Conservation (phyloP, 495 filamentous ascomycete species). For the Penicillium subrubescens region DNA sequence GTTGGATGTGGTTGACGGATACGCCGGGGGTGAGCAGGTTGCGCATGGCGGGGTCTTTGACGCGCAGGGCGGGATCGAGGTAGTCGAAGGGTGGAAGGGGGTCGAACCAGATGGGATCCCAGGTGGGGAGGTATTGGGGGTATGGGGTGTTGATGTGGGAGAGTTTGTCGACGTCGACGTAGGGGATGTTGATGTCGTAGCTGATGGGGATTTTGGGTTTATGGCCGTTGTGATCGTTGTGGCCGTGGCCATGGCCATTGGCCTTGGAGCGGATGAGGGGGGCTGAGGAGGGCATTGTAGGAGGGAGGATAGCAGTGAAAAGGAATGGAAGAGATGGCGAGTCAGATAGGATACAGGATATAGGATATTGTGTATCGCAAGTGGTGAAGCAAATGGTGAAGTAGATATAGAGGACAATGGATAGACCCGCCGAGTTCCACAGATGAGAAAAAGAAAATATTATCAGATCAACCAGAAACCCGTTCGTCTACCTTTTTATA, state of each 20-base stretch:
- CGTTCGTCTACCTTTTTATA: neutral
- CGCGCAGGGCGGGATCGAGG: conserved; percentile 57
- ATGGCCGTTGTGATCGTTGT: conserved; percentile 17
- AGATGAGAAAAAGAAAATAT: conserved; percentile 7
- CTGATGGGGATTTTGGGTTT: conserved; percentile 48
- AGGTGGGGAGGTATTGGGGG: conserved; percentile 62
- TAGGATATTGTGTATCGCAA: too few relatives aligned
- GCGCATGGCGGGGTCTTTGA: conserved; percentile 57
- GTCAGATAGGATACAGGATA: too few relatives aligned
- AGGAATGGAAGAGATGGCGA: neutral
- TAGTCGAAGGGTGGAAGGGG: conserved; percentile 61
- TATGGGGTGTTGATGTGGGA: conserved; percentile 52
- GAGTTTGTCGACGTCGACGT: conserved; percentile 46
- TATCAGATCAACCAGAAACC: conserved; percentile 1
- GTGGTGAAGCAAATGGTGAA: too few relatives aligned
- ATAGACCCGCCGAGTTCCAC: conserved; percentile 3
- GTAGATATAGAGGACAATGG: neutral
- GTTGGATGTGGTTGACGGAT: conserved; percentile 64
- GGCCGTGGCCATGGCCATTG: conserved; percentile 14
- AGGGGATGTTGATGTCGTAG: conserved; percentile 62
- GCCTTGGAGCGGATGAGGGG: conserved; percentile 36
- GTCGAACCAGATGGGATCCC: conserved; percentile 63
- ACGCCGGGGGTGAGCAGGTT: conserved; percentile 54
- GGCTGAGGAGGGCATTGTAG: conserved; percentile 42
- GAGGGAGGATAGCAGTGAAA: neutral